Conservation (phyloP, 208 protist species). For the Trypanosoma brucei region DNA sequence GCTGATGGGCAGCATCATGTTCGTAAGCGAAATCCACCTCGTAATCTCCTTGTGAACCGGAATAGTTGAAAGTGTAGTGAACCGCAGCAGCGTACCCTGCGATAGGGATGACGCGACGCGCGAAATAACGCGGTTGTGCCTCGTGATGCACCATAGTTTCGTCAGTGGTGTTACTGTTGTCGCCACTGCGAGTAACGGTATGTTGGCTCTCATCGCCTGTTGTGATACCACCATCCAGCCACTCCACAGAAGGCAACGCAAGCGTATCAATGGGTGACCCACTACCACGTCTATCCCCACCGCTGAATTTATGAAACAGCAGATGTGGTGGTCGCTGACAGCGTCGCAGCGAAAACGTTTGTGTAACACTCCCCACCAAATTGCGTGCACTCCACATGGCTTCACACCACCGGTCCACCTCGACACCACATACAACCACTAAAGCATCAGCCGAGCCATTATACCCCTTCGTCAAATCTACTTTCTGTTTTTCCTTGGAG, state of each 20-base stretch:
- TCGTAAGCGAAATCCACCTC: conserved; percentile 34
- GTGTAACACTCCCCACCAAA: conserved; percentile 43
- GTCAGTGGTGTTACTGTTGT: neutral
- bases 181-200: neutral
- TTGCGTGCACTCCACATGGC: conserved; percentile 67
- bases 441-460: neutral
- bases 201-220: conserved; percentile 1
- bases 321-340: conserved; percentile 66
- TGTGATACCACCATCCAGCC: conserved; percentile 20
- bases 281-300: conserved; percentile 14
- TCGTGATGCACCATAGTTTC: too few species aligned
- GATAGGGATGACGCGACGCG: conserved; percentile 48
- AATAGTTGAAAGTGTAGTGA: conserved; percentile 70
- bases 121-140: neutral
- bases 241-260: conserved; percentile 28
- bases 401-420: conserved; percentile 61
- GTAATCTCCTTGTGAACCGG: conserved; percentile 48
- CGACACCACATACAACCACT: conserved; percentile 54
- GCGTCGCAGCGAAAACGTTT: conserved; percentile 77
- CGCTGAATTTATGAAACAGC: conserved; percentile 45
- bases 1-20: conserved; percentile 35
- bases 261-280: conserved; percentile 20
- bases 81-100: conserved; percentile 44
- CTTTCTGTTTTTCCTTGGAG: neutral
- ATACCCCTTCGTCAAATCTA: neutral